These are phyloP conservation scores for sweet orange (Citrus sinensis) DNA, from an alignment of 345 rosid species.

Conservation along the genomic window DVS_A1.0 CM039165.1:19561501-19562000, in stretches of 20 bases:
- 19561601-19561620: constrained; percentile 56
- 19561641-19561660: constrained; percentile 39
- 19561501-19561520: constrained; percentile 56
- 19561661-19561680: constrained; percentile 58
- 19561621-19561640: constrained; percentile 45
- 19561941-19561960: not conserved
- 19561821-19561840: not conserved
- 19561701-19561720: constrained; percentile 56
- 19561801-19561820: not conserved
- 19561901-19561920: not conserved
- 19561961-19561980: no score
- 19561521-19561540: constrained; percentile 47
- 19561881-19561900: no score
- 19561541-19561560: constrained; percentile 54
- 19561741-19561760: constrained; percentile 63
- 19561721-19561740: constrained; percentile 52
- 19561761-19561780: constrained; percentile 69
- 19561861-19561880: not conserved
- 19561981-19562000: no score
- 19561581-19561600: constrained; percentile 45
- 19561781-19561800: no score
- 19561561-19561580: constrained; percentile 64
- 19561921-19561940: not conserved
- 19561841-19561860: not conserved
- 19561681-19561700: constrained; percentile 62